These are phyloP conservation scores for Sugiyamaella neomexicana DNA, from an alignment of 1,139 yeast genomes.

Conservation along the genomic window DNA sequence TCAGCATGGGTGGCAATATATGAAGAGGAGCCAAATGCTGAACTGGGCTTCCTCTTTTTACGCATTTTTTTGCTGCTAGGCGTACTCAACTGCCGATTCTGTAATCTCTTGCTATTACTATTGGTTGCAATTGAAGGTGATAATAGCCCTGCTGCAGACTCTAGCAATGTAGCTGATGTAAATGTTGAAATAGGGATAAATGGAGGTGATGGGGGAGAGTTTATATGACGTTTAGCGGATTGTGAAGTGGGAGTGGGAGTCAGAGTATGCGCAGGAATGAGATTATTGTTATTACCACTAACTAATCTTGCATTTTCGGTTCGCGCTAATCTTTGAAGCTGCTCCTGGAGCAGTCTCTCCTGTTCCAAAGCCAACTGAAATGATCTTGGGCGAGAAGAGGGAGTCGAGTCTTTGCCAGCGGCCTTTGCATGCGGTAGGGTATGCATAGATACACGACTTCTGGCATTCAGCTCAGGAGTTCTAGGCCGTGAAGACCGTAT, in stretches of 20 bases:
- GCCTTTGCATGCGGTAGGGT: neutral
- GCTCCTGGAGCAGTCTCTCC: conserved; percentile 36
- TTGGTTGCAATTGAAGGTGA: neutral
- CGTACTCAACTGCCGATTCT: conserved; percentile 5
- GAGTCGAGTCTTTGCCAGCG: neutral
- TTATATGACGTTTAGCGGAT: neutral
- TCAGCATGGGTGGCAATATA: neutral
- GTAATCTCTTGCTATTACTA: neutral
- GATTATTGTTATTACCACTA: conserved; percentile 4
- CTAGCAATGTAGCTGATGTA: conserved; percentile 7
- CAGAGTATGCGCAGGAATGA: neutral
- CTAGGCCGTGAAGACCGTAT: conserved; percentile 7
- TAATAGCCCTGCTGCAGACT: conserved; percentile 8
- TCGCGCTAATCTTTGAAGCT: conserved; percentile 38
- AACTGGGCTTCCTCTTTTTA: conserved; percentile 4
- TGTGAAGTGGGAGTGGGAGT: neutral
- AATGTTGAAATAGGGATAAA: neutral
- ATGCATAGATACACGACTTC: neutral
- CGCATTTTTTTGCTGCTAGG: neutral
- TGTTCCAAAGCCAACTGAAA: conserved; percentile 29
- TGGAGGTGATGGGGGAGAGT: conserved; percentile 1
- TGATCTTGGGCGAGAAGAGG: conserved; percentile 20
- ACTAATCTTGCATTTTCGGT: conserved; percentile 36
- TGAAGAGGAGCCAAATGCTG: neutral
- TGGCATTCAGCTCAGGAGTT: conserved; percentile 9